A percentile compares a stretch with the other conserved stretches of the same genome.
Evolutionary conservation across 345 rosid species (phyloP).

Genomic region (Acer negundo): DNA sequence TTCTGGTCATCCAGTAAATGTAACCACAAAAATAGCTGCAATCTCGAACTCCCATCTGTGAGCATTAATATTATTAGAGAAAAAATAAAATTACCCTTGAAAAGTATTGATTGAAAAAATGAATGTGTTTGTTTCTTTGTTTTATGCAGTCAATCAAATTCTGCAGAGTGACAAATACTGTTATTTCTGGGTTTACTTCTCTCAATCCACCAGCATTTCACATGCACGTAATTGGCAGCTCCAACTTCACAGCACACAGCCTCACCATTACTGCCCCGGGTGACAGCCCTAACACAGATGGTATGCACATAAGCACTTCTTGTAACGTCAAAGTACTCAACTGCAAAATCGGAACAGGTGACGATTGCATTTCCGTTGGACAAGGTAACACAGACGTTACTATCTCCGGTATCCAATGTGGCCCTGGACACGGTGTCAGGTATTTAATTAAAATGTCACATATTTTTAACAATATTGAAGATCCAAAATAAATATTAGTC

Average conservation of each 20-base stretch:
- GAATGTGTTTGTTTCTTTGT: not conserved
- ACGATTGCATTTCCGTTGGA: constrained; percentile 49
- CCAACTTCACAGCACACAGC: constrained; percentile 22
- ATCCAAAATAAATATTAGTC: too few relatives aligned
- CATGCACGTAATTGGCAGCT: constrained; percentile 32
- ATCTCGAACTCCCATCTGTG: constrained; percentile 49
- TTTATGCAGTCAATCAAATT: constrained; percentile 48
- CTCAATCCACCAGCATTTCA: constrained; percentile 63
- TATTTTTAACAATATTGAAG: too few relatives aligned
- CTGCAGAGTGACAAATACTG: constrained; percentile 31
- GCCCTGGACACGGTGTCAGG: constrained; percentile 61
- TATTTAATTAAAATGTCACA: not conserved
- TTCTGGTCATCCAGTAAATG: constrained; percentile 53
- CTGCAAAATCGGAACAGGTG: constrained; percentile 45
- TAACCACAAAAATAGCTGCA: constrained; percentile 29
- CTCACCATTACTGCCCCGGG: constrained; percentile 55
- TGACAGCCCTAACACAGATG: constrained; percentile 56
- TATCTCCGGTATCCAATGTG: constrained; percentile 34
- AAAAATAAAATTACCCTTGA: not conserved
- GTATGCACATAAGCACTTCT: constrained; percentile 43
- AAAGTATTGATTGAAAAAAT: not conserved
- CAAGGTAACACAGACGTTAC: constrained; percentile 29
- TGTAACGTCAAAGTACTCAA: constrained; percentile 16
- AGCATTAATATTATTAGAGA: not conserved
- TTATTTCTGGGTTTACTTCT: constrained; percentile 37